Percentiles rank a stretch among this genome's conserved stretches.
These are phyloP conservation scores for Laetiporus sulphureus DNA, from an alignment of 1,284 basidiomycete genomes.

Conservation along the genomic window DNA sequence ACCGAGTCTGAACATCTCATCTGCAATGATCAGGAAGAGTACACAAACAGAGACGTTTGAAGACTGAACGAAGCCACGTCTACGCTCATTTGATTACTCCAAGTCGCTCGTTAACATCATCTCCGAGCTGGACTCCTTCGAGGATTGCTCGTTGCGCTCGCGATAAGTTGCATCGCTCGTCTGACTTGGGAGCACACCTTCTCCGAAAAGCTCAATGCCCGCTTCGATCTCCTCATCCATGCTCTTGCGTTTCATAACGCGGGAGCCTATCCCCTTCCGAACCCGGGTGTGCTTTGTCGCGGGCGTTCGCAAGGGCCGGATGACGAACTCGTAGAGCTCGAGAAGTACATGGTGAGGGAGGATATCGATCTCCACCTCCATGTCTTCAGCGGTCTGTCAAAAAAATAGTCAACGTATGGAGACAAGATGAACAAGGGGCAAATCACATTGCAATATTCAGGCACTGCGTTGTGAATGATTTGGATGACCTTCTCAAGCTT, in stretches of 20 bases:
- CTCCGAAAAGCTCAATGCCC: constrained; percentile 74
- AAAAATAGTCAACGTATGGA: constrained; percentile 10
- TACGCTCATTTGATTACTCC: constrained; percentile 40
- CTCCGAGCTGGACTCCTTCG: constrained; percentile 63
- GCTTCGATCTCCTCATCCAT: constrained; percentile 88
- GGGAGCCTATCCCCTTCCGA: constrained; percentile 75
- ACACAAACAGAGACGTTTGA: too few relatives aligned
- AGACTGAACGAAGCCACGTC: too few relatives aligned
- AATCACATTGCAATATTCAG: constrained; percentile 85
- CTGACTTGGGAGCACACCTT: constrained; percentile 29
- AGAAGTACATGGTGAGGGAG: constrained; percentile 80
- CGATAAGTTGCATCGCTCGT: constrained; percentile 27
- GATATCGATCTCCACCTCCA: constrained; percentile 92
- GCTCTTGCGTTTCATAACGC: constrained; percentile 83
- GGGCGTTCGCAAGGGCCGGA: constrained; percentile 61
- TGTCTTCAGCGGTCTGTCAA: constrained; percentile 91
- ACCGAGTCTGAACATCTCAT: too few relatives aligned
- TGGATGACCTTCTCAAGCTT: constrained; percentile 82
- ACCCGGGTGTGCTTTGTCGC: constrained; percentile 58
- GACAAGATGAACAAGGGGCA: background rate
- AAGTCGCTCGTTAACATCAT: constrained; percentile 80
- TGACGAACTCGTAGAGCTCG: constrained; percentile 91
- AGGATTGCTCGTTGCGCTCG: constrained; percentile 66
- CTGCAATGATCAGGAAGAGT: too few relatives aligned
- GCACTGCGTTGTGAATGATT: constrained; percentile 87